phyloP scores from a whole-genome alignment of 2,329 filamentous ascomycete species.

The Diaporthe ilicicola region DNA sequence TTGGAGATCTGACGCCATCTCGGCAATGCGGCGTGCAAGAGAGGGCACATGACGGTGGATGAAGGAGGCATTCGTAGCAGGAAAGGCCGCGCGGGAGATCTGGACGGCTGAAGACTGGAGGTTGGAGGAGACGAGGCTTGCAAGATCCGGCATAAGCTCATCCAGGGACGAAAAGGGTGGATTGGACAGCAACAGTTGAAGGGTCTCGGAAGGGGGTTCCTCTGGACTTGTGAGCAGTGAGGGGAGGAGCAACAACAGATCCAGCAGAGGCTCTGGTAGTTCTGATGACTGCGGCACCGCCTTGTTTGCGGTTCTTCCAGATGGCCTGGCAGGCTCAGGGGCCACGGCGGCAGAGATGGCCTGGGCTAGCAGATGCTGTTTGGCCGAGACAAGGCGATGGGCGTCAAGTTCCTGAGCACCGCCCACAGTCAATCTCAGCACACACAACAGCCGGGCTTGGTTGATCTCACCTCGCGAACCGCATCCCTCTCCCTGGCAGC shows the following conservation, averaged over 20 bases:
- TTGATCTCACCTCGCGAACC: slow-evolving; percentile 54
- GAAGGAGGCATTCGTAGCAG: slow-evolving; percentile 61
- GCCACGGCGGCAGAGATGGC: slow-evolving; percentile 58
- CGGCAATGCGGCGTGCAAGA: slow-evolving; percentile 51
- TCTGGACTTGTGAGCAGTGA: slow-evolving; percentile 53
- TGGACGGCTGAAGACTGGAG: slow-evolving; percentile 58
- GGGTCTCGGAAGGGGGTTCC: slow-evolving; percentile 46
- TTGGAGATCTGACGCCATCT: slow-evolving; percentile 47
- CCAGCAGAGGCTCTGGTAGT: slow-evolving; percentile 56
- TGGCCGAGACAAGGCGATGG: slow-evolving; percentile 57
- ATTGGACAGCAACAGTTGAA: slow-evolving; percentile 56
- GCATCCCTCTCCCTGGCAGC: slow-evolving; percentile 58
- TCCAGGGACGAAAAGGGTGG: slow-evolving; percentile 59
- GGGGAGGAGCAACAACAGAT: slow-evolving; percentile 65
- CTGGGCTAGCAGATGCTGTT: slow-evolving; percentile 58
- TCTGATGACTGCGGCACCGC: slow-evolving; percentile 33
- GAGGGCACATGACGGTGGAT: slow-evolving; percentile 65
- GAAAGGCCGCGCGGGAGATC: slow-evolving; percentile 58
- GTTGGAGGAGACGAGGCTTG: slow-evolving; percentile 56
- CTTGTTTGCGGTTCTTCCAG: slow-evolving; percentile 34
- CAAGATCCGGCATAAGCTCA: slow-evolving; percentile 56
- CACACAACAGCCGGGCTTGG: slow-evolving; percentile 25
- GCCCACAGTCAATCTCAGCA: neutral
- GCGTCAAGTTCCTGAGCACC: slow-evolving; percentile 55
- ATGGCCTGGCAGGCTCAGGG: slow-evolving; percentile 32